Conservation (phyloP, 139 green algal genomes). For the Chlamydomonas eustigma region DNA sequence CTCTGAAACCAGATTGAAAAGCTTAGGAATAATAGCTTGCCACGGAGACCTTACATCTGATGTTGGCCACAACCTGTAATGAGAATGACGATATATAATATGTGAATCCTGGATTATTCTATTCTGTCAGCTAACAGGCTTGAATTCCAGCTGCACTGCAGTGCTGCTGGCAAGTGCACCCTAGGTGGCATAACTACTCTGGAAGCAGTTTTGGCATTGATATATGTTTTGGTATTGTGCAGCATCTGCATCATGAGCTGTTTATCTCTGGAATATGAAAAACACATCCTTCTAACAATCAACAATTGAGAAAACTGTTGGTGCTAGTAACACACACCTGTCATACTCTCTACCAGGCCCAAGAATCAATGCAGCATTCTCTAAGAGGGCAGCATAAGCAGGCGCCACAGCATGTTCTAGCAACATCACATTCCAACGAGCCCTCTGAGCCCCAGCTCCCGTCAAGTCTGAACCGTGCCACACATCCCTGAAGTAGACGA, state of each 20-base stretch:
- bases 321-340: constrained; percentile 14
- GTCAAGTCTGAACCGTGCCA: constrained; percentile 70
- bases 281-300: no score
- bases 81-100: no score
- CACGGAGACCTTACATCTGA: constrained; percentile 40
- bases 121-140: no score
- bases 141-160: no score
- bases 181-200: no score
- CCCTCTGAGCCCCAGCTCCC: constrained; percentile 50
- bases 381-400: constrained; percentile 51
- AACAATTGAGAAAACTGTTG: no score
- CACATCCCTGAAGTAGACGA: constrained; percentile 55
- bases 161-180: no score
- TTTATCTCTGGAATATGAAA: no score
- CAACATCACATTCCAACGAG: constrained; percentile 65
- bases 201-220: no score
- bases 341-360: constrained; percentile 36
- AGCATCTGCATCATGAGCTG: no score
- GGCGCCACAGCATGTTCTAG: constrained; percentile 50
- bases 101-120: no score
- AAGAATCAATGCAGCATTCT: constrained; percentile 35
- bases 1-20: constrained; percentile 34
- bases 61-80: constrained; percentile 49
- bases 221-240: no score
- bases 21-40: constrained; percentile 33